Evolutionary conservation across 2,329 filamentous ascomycete genomes (phyloP).

Genomic region (Colletotrichum sidae): DNA sequence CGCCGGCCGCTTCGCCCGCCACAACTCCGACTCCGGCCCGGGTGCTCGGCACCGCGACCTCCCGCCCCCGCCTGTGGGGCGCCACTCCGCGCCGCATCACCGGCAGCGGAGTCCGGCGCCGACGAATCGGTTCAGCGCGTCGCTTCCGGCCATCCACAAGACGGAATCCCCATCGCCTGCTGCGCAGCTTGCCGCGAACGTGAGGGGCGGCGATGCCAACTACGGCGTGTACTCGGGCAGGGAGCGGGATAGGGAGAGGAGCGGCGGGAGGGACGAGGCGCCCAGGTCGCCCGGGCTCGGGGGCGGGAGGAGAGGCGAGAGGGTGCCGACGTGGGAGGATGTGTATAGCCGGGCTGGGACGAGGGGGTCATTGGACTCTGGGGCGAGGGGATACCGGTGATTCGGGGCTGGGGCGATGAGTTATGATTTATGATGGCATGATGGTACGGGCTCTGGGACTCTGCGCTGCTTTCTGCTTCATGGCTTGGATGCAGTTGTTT

Average conservation of each 20-base stretch:
- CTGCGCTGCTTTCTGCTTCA: too few relatives aligned
- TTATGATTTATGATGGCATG: too few relatives aligned
- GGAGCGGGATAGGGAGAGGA: background rate
- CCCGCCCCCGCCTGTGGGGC: conserved; percentile 23
- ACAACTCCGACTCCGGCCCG: conserved; percentile 27
- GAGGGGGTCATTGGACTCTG: background rate
- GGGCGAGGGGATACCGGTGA: background rate
- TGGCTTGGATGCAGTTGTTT: too few relatives aligned
- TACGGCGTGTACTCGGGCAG: conserved; percentile 22
- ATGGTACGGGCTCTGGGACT: too few relatives aligned
- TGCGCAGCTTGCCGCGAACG: background rate
- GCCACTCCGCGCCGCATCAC: conserved; percentile 5
- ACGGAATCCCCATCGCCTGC: background rate
- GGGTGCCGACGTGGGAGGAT: conserved; percentile 27
- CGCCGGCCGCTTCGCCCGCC: conserved; percentile 8
- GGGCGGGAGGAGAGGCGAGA: conserved; percentile 1
- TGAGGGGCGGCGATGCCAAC: conserved; percentile 10
- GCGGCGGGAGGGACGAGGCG: conserved; percentile 11
- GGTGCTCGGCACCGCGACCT: conserved; percentile 16
- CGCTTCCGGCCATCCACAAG: conserved; percentile 24
- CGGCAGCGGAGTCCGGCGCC: conserved; percentile 26
- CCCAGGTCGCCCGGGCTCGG: conserved; percentile 13
- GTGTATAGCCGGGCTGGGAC: conserved; percentile 13
- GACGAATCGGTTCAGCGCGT: conserved; percentile 24
- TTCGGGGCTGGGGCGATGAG: too few relatives aligned